A percentile compares a stretch with the other conserved stretches of the same genome.
Evolutionary conservation across 2,329 filamentous ascomycete genomes (phyloP).

Genomic region (Orbilia oligospora): DNA sequence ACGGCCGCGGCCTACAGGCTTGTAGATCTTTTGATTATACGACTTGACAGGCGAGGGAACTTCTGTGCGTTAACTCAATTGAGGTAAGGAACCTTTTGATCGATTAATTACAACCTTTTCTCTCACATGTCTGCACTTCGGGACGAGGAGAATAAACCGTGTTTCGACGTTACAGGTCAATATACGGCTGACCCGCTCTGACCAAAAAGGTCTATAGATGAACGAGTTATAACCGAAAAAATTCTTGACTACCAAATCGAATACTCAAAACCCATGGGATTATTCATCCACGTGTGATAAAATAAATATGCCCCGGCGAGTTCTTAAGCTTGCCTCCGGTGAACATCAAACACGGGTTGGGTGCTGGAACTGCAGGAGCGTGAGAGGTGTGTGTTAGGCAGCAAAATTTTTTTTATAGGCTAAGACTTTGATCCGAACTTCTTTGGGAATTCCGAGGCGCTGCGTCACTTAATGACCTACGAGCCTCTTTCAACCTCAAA

Average conservation of each 20-base stretch:
- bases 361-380: constrained; percentile 12
- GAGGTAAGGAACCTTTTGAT: not conserved
- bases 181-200: not conserved
- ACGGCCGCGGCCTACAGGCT: not conserved
- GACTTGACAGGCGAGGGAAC: not conserved
- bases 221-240: not conserved
- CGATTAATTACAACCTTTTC: too few species aligned
- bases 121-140: constrained; percentile 10
- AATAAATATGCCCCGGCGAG: not conserved
- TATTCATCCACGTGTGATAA: constrained; percentile 21
- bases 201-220: constrained; percentile 3
- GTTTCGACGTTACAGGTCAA: constrained; percentile 5
- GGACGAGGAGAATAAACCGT: constrained; percentile 14
- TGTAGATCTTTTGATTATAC: not conserved
- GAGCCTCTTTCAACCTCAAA: constrained; percentile 9
- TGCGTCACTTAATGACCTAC: not conserved
- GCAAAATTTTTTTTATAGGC: constrained; percentile 18
- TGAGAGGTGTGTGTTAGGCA: constrained; percentile 35
- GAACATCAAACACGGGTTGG: constrained; percentile 39
- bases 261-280: constrained; percentile 3
- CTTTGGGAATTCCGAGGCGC: constrained; percentile 49
- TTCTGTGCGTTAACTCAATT: constrained; percentile 4
- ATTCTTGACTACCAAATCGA: constrained; percentile 1
- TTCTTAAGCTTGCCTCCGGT: not conserved
- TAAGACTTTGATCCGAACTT: constrained; percentile 9